These are phyloP conservation scores for Fusarium subglutinans DNA, from an alignment of 2,329 filamentous ascomycete species.

Conservation along the genomic window DNA sequence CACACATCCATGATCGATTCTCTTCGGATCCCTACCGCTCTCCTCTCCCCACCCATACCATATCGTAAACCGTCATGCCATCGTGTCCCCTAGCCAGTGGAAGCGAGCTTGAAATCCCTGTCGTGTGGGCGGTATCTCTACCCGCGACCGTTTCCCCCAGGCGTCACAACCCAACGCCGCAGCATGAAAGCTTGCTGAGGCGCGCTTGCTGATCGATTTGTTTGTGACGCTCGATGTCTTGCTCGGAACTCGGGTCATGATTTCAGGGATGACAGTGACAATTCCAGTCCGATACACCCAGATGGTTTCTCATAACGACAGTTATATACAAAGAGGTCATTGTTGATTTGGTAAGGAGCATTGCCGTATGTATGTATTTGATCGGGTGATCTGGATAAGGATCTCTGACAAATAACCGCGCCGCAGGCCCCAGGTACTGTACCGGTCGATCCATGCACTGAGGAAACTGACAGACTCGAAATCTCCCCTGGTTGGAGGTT, in stretches of 20 bases:
- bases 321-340: not conserved
- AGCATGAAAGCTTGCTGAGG: constrained; percentile 21
- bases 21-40: constrained; percentile 33
- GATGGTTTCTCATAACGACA: not conserved
- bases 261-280: not conserved
- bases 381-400: constrained; percentile 15
- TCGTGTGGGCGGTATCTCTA: constrained; percentile 30
- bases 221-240: constrained; percentile 7
- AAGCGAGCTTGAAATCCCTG: constrained; percentile 39
- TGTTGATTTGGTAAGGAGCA: constrained; percentile 6
- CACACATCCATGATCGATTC: constrained; percentile 41
- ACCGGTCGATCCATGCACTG: constrained; percentile 33
- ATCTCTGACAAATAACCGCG: constrained; percentile 25
- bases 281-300: not conserved
- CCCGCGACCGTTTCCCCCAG: constrained; percentile 31
- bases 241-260: not conserved
- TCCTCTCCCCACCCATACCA: constrained; percentile 31
- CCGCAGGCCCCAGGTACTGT: constrained; percentile 20
- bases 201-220: constrained; percentile 19
- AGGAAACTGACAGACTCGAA: constrained; percentile 27
- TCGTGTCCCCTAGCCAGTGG: constrained; percentile 33
- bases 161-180: constrained; percentile 18
- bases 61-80: constrained; percentile 35
- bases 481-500: constrained; percentile 17
- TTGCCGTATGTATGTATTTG: not conserved